Evolutionary conservation across 202 grass and related monocot species (phyloP).

Genomic region (Cymbopogon flexuosus): DNA sequence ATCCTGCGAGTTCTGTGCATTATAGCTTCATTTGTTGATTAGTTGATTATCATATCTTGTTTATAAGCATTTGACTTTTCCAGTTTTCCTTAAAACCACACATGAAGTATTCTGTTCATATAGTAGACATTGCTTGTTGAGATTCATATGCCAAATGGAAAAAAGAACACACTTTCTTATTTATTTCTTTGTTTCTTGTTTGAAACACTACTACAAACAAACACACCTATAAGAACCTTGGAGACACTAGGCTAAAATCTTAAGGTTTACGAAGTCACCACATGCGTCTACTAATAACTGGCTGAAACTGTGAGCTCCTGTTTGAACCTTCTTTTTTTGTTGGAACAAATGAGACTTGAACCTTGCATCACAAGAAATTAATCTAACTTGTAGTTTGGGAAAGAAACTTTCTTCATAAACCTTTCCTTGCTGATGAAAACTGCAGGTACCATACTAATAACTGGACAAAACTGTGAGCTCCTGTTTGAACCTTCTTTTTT

Average conservation of each 20-base stretch:
- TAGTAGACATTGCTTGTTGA: background rate
- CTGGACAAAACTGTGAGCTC: too few relatives aligned
- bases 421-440: background rate
- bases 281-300: background rate
- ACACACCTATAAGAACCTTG: background rate
- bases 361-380: background rate
- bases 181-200: too few relatives aligned
- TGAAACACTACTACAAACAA: too few relatives aligned
- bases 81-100: background rate
- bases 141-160: background rate
- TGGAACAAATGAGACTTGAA: background rate
- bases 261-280: background rate
- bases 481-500: too few relatives aligned
- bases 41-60: background rate
- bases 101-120: background rate
- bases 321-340: too few relatives aligned
- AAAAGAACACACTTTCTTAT: background rate
- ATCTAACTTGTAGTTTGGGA: background rate
- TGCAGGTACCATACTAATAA: constrained; percentile 55
- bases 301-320: background rate
- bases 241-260: background rate
- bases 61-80: background rate
- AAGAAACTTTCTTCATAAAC: background rate
- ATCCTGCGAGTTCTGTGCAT: background rate
- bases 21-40: background rate